phyloP scores from a whole-genome alignment of 169 alveolate species.

The Plasmodium gaboni region DNA sequence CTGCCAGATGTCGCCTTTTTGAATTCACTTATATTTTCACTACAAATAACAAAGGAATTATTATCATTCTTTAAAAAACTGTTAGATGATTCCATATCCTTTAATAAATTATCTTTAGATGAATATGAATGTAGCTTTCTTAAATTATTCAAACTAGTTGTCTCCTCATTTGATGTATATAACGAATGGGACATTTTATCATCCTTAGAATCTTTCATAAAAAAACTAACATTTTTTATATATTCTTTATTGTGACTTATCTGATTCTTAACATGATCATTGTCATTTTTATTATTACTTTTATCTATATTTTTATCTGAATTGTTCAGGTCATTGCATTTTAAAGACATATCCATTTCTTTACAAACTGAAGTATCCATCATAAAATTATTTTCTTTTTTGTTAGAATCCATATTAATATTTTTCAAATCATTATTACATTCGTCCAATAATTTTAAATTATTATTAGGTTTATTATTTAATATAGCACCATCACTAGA shows the following conservation, averaged over 20 bases:
- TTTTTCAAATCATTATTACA: not conserved
- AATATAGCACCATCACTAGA: constrained; percentile 20
- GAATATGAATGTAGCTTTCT: not conserved
- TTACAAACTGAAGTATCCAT: not conserved
- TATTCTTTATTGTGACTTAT: not conserved
- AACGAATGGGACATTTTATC: not conserved
- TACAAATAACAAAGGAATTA: not conserved
- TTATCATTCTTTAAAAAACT: not conserved
- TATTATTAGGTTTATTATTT: not conserved
- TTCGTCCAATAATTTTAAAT: too few species aligned
- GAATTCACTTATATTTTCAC: not conserved
- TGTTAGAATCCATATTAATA: not conserved
- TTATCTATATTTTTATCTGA: too few species aligned
- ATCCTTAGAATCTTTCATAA: not conserved
- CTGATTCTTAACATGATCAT: not conserved
- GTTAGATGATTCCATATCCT: constrained; percentile 5
- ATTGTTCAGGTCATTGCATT: too few species aligned
- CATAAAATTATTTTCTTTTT: not conserved
- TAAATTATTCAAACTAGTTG: not conserved
- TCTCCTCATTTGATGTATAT: constrained; percentile 1
- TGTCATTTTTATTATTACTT: not conserved
- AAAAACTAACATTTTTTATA: constrained; percentile 2
- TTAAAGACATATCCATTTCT: not conserved
- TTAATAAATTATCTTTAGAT: not conserved
- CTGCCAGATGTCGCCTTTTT: not conserved